These are phyloP conservation scores for Salix udensis DNA, from an alignment of 345 rosid genomes.

Conservation along the genomic window DNA sequence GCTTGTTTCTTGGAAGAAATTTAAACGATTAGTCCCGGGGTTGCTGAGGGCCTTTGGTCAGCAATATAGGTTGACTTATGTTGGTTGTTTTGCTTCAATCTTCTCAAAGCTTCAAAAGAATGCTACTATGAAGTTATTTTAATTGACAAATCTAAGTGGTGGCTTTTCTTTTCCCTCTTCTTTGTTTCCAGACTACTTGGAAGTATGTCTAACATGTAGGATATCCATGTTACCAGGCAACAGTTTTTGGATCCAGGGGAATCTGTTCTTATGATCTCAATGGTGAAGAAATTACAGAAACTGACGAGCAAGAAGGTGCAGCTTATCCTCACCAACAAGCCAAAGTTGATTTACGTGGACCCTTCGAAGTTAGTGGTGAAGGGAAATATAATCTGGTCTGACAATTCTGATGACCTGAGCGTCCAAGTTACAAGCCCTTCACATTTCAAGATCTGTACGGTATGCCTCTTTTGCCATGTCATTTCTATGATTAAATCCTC, in stretches of 20 bases:
- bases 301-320: slow-evolving; percentile 94
- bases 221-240: slow-evolving; percentile 57
- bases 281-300: slow-evolving; percentile 89
- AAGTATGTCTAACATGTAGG: not conserved
- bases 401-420: slow-evolving; percentile 78
- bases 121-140: not conserved
- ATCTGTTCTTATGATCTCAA: slow-evolving; percentile 89
- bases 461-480: slow-evolving; percentile 22
- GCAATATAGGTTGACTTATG: not conserved
- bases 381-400: slow-evolving; percentile 84
- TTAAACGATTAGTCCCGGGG: not conserved
- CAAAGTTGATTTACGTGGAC: slow-evolving; percentile 81
- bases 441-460: slow-evolving; percentile 87
- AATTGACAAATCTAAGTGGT: not conserved
- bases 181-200: not conserved
- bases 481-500: not conserved
- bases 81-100: not conserved
- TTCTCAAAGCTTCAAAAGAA: not conserved
- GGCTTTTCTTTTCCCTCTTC: not conserved
- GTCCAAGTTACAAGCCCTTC: slow-evolving; percentile 79
- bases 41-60: not conserved
- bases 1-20: not conserved
- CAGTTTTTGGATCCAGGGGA: slow-evolving; percentile 94
- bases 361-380: slow-evolving; percentile 77
- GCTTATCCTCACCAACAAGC: slow-evolving; percentile 91